phyloP scores from a whole-genome alignment of 805 yeast genomes.

The Pichia manshurica region DNA sequence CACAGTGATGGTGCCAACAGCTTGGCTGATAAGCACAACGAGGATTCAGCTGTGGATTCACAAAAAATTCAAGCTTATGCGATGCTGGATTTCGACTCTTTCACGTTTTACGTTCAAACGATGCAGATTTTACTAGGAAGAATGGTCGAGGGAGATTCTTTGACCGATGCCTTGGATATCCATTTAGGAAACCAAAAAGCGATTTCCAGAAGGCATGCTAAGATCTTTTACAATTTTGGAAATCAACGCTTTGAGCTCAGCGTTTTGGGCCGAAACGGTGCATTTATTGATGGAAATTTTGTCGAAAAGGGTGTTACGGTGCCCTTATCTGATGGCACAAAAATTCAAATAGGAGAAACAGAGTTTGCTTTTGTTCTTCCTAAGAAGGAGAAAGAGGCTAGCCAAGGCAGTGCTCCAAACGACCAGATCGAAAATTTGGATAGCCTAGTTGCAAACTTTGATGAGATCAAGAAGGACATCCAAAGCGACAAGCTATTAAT shows the following conservation, averaged over 20 bases:
- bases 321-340: constrained; percentile 73
- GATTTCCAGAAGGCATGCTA: constrained; percentile 89
- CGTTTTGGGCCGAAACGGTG: constrained; percentile 92
- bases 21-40: background rate
- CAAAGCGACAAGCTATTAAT: constrained; percentile 4
- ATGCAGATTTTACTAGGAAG: constrained; percentile 92
- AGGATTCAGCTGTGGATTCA: background rate
- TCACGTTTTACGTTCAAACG: constrained; percentile 94
- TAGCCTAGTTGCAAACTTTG: constrained; percentile 12
- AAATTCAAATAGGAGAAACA: constrained; percentile 89
- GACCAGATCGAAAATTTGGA: constrained; percentile 8
- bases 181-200: constrained; percentile 91
- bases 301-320: constrained; percentile 90
- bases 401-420: background rate
- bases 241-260: constrained; percentile 90
- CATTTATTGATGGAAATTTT: constrained; percentile 87
- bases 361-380: constrained; percentile 87
- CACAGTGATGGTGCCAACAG: background rate
- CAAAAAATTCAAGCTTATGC: constrained; percentile 56
- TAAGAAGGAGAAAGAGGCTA: constrained; percentile 6
- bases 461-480: constrained; percentile 9
- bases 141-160: constrained; percentile 60
- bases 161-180: constrained; percentile 69
- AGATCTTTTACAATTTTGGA: constrained; percentile 93
- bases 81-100: constrained; percentile 82